Conservation (phyloP, 192 early-diverging fungal genomes). For the Phlyctochytrium planicorne region DNA sequence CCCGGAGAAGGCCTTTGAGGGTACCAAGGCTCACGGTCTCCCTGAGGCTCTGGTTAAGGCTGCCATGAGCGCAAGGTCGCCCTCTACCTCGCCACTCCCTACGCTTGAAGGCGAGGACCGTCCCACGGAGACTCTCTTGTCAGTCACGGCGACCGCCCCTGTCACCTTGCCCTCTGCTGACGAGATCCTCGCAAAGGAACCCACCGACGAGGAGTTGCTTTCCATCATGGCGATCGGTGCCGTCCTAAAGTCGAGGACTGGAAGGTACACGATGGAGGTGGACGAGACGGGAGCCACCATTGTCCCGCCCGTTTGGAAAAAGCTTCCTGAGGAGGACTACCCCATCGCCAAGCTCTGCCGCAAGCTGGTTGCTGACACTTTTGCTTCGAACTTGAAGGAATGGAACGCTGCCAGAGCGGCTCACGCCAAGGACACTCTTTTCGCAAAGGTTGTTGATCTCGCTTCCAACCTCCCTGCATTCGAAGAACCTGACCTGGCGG, state of each 20-base stretch:
- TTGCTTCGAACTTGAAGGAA: background rate
- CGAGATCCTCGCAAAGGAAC: background rate
- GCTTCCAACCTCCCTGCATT: background rate
- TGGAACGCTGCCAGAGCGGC: background rate
- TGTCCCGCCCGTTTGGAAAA: background rate
- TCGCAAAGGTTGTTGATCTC: background rate
- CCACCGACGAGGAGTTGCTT: background rate
- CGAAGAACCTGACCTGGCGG: background rate
- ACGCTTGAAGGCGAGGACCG: no score
- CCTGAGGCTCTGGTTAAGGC: no score
- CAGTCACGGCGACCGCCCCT: background rate
- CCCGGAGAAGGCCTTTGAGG: background rate
- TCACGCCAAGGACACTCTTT: background rate
- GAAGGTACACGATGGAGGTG: conserved; percentile 9
- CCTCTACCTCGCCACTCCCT: no score
- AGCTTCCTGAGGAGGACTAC: background rate
- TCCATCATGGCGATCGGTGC: conserved; percentile 7
- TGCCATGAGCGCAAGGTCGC: no score
- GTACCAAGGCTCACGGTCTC: no score
- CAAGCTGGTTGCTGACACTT: background rate
- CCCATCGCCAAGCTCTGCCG: background rate
- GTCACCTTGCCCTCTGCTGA: background rate
- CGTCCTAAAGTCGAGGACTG: conserved; percentile 4
- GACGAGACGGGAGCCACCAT: background rate
- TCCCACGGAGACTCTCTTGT: background rate